Conservation (phyloP, 805 yeast species). For the Saturnispora kantuleensis region DNA sequence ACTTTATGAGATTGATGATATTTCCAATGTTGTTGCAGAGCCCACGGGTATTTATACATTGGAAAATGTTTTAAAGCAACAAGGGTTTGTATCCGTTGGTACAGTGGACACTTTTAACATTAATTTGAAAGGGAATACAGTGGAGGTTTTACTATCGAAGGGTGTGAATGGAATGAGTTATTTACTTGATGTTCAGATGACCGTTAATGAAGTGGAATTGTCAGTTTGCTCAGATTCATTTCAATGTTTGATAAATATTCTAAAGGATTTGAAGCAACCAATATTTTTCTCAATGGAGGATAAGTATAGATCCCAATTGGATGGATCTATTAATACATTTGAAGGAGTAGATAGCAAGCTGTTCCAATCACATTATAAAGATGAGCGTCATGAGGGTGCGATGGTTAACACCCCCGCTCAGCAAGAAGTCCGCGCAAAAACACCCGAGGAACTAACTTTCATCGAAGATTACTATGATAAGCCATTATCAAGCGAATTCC, state of each 20-base stretch:
- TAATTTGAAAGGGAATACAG: conserved; percentile 19
- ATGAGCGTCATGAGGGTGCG: not conserved
- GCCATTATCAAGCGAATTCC: not conserved
- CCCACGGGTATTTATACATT: conserved; percentile 30
- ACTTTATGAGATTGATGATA: conserved; percentile 58
- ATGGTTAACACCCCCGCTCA: too few relatives aligned
- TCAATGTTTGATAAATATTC: conserved; percentile 55
- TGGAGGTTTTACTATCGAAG: not conserved
- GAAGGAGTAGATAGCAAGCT: conserved; percentile 31
- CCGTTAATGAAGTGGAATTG: conserved; percentile 33
- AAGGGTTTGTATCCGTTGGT: conserved; percentile 50
- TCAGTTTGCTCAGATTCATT: conserved; percentile 76
- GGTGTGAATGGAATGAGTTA: conserved; percentile 18
- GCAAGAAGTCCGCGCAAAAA: too few relatives aligned
- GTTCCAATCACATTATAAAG: conserved; percentile 11
- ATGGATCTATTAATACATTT: conserved; percentile 31
- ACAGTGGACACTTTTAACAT: conserved; percentile 30
- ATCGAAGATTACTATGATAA: conserved; percentile 24
- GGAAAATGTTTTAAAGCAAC: conserved; percentile 29
- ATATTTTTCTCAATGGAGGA: conserved; percentile 48
- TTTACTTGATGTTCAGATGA: conserved; percentile 5
- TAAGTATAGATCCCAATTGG: conserved; percentile 35
- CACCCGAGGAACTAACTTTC: conserved; percentile 12
- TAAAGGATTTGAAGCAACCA: conserved; percentile 66
- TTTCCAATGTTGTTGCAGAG: conserved; percentile 22